Evolutionary conservation across 805 yeast species (phyloP), one percentile per base, ranked within the genome.

Genomic region (Pichia rugopelliculosa): DNA sequence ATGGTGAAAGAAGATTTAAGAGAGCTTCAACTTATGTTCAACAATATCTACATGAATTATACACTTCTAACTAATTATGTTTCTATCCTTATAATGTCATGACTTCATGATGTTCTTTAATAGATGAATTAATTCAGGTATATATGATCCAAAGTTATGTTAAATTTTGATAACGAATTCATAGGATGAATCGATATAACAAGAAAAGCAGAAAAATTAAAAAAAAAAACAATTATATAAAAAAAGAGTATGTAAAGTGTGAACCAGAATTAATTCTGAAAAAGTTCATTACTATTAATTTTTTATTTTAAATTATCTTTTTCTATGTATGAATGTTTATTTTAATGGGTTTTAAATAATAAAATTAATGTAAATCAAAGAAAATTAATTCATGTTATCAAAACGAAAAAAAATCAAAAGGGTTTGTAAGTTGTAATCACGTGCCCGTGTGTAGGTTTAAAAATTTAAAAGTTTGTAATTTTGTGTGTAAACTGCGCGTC

Each of bases 1-100:
- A 93, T 68, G 79, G 83, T 58, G 95, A 87, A 61, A 76, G 90
- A 55, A 79, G 86, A 59, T 90, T 82, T 70, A 83, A 87, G 60
- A 77, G 85, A 59, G 85, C 93, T 27, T 77, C 96, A 4, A 61
- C 74, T 23, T 87, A 79, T 66, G 96, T 87, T 40, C 84, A 81
- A 62, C 88, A 85, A 56, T 87, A 48, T 15, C 21, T 48, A 10
- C 44, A 44, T 22, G 47, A 48, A 36, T 22, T 36, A 22, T 48
- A 48, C 34, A 44, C 33, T 18, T 20, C n/a, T 22, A 30, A 15
- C n/a, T 13, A 42, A 17, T 25, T 23, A n/a, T 11, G 5, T 17
- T 6, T n/a, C 5, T 27, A 3, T 7, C n/a, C 13, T 13, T 3
- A 11, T 9, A 24, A n/a, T 30, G 6, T 30, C 34, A 30, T 15